These are phyloP conservation scores for Cladophialophora exuberans DNA, from an alignment of 2,329 filamentous ascomycete genomes.

Conservation along the genomic window DNA sequence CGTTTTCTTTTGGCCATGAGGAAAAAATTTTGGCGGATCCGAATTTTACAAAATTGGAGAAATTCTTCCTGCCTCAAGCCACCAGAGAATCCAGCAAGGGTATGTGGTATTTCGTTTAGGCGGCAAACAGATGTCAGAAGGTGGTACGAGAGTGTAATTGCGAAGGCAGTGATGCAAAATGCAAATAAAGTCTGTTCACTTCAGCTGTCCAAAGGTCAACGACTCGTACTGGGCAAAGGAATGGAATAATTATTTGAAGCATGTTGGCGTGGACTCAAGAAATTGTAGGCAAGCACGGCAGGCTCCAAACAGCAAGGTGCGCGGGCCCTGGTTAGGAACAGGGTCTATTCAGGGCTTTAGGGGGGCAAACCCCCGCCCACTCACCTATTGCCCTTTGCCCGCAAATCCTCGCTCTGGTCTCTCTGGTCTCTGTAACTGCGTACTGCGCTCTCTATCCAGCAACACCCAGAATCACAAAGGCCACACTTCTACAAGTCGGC, in stretches of 20 bases:
- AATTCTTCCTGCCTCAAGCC: background rate
- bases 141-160: background rate
- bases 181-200: background rate
- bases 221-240: background rate
- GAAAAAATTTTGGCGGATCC: conserved; percentile 7
- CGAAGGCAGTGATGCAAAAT: background rate
- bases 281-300: background rate
- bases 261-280: background rate
- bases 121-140: no score
- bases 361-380: background rate
- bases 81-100: conserved; percentile 8
- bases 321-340: background rate
- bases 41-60: conserved; percentile 16
- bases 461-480: conserved; percentile 14
- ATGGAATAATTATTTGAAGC: background rate
- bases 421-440: background rate
- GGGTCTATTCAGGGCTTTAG: background rate
- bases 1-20: conserved; percentile 52
- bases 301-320: background rate
- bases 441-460: conserved; percentile 7
- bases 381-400: background rate
- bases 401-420: background rate
- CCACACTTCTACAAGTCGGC: conserved; percentile 16
- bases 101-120: no score
- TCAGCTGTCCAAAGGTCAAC: background rate